phyloP scores from a whole-genome alignment of 768 basidiomycete species.

The Kondoa subrosea region DNA sequence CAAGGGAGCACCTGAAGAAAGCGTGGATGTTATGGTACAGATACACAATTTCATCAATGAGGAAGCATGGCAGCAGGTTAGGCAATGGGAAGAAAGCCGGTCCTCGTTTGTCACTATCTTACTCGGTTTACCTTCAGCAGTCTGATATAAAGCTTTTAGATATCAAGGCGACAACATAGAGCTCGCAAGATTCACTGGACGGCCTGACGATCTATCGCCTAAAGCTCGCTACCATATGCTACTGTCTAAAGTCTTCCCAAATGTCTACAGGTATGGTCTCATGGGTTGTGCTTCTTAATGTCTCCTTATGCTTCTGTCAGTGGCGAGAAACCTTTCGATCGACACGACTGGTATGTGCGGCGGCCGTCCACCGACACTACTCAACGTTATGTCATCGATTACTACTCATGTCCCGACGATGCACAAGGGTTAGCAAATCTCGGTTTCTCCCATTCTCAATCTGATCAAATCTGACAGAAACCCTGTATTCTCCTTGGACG shows the following conservation, averaged over 20 bases:
- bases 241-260: slow-evolving; percentile 76
- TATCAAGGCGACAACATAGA: slow-evolving; percentile 51
- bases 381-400: slow-evolving; percentile 67
- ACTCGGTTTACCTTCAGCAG: not conserved
- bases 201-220: slow-evolving; percentile 82
- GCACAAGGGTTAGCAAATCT: slow-evolving; percentile 42
- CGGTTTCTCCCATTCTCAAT: slow-evolving; percentile 8
- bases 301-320: slow-evolving; percentile 36
- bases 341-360: slow-evolving; percentile 92
- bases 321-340: slow-evolving; percentile 82
- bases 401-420: slow-evolving; percentile 82
- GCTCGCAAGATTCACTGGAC: slow-evolving; percentile 67
- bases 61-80: slow-evolving; percentile 83
- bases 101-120: slow-evolving; percentile 39
- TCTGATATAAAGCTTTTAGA: not conserved
- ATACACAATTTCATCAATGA: slow-evolving; percentile 98
- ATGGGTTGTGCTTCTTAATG: not conserved
- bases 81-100: slow-evolving; percentile 72
- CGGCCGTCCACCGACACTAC: slow-evolving; percentile 45
- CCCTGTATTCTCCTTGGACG: slow-evolving; percentile 88
- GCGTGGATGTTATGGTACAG: slow-evolving; percentile 89
- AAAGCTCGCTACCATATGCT: slow-evolving; percentile 77
- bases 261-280: slow-evolving; percentile 55
- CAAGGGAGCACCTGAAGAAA: slow-evolving; percentile 91
- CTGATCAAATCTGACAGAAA: slow-evolving; percentile 36